phyloP scores from a whole-genome alignment of 352 stramenopile genomes.

The Pythium coloratum region DNA sequence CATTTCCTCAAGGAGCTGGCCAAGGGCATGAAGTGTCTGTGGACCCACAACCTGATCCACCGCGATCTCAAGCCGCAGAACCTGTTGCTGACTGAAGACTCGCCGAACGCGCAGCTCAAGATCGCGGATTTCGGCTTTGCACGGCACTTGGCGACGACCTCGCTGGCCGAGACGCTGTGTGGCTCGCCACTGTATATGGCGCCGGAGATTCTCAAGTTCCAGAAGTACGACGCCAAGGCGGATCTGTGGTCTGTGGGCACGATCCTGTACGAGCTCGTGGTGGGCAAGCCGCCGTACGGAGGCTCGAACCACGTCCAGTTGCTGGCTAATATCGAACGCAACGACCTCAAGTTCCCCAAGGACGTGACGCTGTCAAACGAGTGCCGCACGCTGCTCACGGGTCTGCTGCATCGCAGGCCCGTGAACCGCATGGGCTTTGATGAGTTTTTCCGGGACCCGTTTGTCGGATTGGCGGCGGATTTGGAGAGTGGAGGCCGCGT shows the following conservation, averaged over 20 bases:
- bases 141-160: slow-evolving; percentile 88
- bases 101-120: slow-evolving; percentile 52
- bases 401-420: slow-evolving; percentile 87
- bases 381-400: slow-evolving; percentile 76
- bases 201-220: slow-evolving; percentile 94
- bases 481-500: slow-evolving; percentile 8
- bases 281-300: slow-evolving; percentile 91
- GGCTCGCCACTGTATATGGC: slow-evolving; percentile 97
- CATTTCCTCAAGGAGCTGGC: slow-evolving; percentile 71
- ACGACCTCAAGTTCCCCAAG: slow-evolving; percentile 84
- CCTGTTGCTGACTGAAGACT: slow-evolving; percentile 86
- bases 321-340: slow-evolving; percentile 92
- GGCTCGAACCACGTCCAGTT: slow-evolving; percentile 95
- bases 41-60: slow-evolving; percentile 83
- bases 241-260: slow-evolving; percentile 96
- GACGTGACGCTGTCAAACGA: slow-evolving; percentile 77
- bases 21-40: slow-evolving; percentile 73
- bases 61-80: slow-evolving; percentile 96
- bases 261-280: slow-evolving; percentile 96
- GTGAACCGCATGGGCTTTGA: slow-evolving; percentile 87
- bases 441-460: slow-evolving; percentile 86
- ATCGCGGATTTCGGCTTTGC: slow-evolving; percentile 91
- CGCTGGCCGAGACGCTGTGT: slow-evolving; percentile 95
- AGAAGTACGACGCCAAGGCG: slow-evolving; percentile 96
- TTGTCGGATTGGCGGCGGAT: slow-evolving; percentile 41